Conservation (phyloP, 495 filamentous ascomycete species). For the Xylaria sp. region DNA sequence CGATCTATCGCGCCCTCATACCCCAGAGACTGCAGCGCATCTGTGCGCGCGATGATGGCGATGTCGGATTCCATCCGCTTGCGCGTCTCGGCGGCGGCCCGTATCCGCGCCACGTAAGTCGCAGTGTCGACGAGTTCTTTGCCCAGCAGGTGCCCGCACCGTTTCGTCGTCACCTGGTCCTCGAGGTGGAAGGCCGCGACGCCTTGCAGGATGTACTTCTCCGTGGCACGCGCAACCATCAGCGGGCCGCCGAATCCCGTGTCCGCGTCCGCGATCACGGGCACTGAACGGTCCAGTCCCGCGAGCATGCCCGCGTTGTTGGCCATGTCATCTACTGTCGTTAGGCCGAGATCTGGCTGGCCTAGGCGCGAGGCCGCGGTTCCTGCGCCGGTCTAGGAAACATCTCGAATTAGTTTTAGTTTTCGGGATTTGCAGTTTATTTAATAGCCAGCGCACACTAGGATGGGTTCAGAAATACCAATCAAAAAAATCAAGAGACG, state of each 20-base stretch:
- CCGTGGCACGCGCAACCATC: constrained; percentile 66
- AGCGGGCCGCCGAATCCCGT: constrained; percentile 68
- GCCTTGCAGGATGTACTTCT: constrained; percentile 69
- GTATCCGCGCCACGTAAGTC: constrained; percentile 63
- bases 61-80: constrained; percentile 59
- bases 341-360: constrained; percentile 70
- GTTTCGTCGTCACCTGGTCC: constrained; percentile 72
- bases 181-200: constrained; percentile 76
- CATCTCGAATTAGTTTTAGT: constrained; percentile 15
- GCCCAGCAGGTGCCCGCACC: constrained; percentile 66
- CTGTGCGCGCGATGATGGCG: constrained; percentile 73
- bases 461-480: neutral
- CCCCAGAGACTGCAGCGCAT: constrained; percentile 67
- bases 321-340: constrained; percentile 68
- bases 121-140: constrained; percentile 65
- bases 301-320: constrained; percentile 72
- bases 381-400: constrained; percentile 69
- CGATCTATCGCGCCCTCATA: constrained; percentile 67
- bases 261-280: constrained; percentile 75
- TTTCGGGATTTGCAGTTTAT: neutral
- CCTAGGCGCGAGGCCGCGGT: constrained; percentile 69
- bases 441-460: constrained; percentile 9
- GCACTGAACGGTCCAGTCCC: constrained; percentile 61
- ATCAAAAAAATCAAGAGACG: no score
- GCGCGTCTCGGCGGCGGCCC: constrained; percentile 47